Evolutionary conservation across 805 yeast genomes (phyloP), one percentile per base, ranked within the genome.

Genomic region (Millerago galiae): DNA sequence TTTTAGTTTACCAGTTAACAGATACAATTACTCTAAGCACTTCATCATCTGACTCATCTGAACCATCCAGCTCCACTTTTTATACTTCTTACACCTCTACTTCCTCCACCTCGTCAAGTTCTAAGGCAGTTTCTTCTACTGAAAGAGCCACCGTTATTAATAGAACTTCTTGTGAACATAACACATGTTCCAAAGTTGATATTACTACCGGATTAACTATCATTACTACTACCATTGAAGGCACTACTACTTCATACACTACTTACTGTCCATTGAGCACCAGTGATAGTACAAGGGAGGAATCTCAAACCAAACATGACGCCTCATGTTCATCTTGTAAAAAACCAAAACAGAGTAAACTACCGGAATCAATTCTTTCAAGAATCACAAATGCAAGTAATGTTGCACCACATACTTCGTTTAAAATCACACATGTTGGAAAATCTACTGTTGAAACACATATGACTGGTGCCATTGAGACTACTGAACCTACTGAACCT

Each of bases 241-340:
- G 69, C 13, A 45, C 47, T 2, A 61, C 40, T 29, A 71, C 72
- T 10, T 54, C n/a, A 27, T 50, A 50, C 42, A 50, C 51, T n/a
- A 50, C 53, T 5, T 50, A 45, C 30, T 50, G 53, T 29, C 50
- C 51, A 40, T 13, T 47, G 6, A 15, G 16, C 4, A n/a, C 34
- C n/a, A n/a, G n/a, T n/a, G n/a, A n/a, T n/a, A n/a, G n/a, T 14
- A 27, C 30, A n/a, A 17, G 40, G 8, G 45, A 21, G 8, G 32
- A 27, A 18, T 12, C 43, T 28, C 35, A 45, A 13, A 36, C 24
- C 28, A 16, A 14, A 16, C 15, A 10, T 15, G 13, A 5, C 18
- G 17, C 33, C 8, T 36, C 27, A 8, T 36, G 39, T 25, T 9
- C 14, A 3, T 15, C 10, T 14, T 24, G 26, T 13, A 25, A 25